Evolutionary conservation across 805 yeast species (phyloP).

Genomic region (Pichia scutulata): DNA sequence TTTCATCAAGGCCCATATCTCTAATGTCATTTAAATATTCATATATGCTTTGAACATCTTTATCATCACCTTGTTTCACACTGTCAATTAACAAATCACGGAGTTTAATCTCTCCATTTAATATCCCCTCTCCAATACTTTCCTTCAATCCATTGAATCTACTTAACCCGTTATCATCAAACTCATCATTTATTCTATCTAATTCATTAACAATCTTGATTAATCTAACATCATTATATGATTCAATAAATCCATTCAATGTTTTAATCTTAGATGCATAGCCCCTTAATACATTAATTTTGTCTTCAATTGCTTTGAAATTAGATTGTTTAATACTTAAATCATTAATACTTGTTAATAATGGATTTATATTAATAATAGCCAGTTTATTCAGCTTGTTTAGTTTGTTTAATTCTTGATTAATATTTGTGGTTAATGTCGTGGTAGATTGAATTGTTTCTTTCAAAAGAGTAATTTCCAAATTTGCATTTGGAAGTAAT

Average conservation of each 20-base stretch:
- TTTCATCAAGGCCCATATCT: slow-evolving; percentile 25
- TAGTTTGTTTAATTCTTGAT: neutral
- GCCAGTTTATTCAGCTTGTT: slow-evolving; percentile 38
- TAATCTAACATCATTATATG: slow-evolving; percentile 21
- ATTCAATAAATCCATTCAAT: slow-evolving; percentile 15
- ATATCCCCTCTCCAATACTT: slow-evolving; percentile 49
- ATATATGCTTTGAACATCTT: slow-evolving; percentile 29
- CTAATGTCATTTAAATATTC: slow-evolving; percentile 35
- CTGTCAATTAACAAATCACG: neutral
- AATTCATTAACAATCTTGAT: slow-evolving; percentile 27
- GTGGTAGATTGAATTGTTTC: slow-evolving; percentile 60
- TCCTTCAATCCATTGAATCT: slow-evolving; percentile 63
- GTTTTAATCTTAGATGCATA: neutral
- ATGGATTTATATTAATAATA: slow-evolving; percentile 60
- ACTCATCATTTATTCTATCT: slow-evolving; percentile 22
- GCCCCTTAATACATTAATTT: slow-evolving; percentile 12
- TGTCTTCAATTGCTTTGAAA: slow-evolving; percentile 44
- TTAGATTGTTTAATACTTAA: slow-evolving; percentile 49
- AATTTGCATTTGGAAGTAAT: neutral
- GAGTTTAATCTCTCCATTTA: slow-evolving; percentile 42
- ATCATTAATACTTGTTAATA: slow-evolving; percentile 52
- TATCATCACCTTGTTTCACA: slow-evolving; percentile 12
- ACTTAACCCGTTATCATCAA: slow-evolving; percentile 24
- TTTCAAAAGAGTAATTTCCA: slow-evolving; percentile 38
- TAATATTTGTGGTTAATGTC: neutral